These are phyloP conservation scores for Xylaria venustula DNA, from an alignment of 495 filamentous ascomycete genomes.

Conservation along the genomic window DNA sequence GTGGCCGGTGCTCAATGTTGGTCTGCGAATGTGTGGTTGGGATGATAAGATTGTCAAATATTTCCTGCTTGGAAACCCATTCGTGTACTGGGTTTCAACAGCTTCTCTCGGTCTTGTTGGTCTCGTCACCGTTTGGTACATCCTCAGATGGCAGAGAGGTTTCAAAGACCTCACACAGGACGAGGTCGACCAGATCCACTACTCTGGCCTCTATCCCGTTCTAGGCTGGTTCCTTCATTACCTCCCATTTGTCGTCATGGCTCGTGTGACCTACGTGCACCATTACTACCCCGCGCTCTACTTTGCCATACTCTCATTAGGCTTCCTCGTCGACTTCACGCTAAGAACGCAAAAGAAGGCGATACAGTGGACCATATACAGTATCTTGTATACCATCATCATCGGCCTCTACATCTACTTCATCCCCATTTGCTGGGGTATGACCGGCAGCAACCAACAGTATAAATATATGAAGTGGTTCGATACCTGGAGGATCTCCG, in stretches of 20 bases:
- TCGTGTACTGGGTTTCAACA: constrained; percentile 95
- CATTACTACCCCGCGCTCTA: constrained; percentile 99
- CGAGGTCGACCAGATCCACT: constrained; percentile 92
- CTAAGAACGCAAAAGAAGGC: constrained; percentile 59
- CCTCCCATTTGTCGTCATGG: constrained; percentile 94
- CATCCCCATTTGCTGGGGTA: constrained; percentile 94
- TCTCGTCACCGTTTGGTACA: constrained; percentile 75
- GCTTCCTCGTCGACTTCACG: constrained; percentile 86
- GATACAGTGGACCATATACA: constrained; percentile 64
- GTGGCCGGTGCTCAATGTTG: constrained; percentile 94
- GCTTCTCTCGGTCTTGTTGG: constrained; percentile 70
- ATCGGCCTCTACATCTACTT: constrained; percentile 85
- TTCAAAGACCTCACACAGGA: constrained; percentile 75
- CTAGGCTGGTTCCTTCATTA: constrained; percentile 97
- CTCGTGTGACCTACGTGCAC: constrained; percentile 96
- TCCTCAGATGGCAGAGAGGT: constrained; percentile 93
- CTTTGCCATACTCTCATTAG: constrained; percentile 87
- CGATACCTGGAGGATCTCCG: constrained; percentile 62
- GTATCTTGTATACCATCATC: constrained; percentile 65
- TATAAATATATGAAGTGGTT: constrained; percentile 96
- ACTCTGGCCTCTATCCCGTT: constrained; percentile 85
- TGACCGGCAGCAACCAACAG: constrained; percentile 78
- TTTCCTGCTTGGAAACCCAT: constrained; percentile 94
- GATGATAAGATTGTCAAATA: constrained; percentile 95
- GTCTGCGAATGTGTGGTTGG: constrained; percentile 97